Evolutionary conservation across 2,329 filamentous ascomycete genomes (phyloP), one percentile per base, ranked within the genome.

Genomic region (Sclerotiophoma versabilis): DNA sequence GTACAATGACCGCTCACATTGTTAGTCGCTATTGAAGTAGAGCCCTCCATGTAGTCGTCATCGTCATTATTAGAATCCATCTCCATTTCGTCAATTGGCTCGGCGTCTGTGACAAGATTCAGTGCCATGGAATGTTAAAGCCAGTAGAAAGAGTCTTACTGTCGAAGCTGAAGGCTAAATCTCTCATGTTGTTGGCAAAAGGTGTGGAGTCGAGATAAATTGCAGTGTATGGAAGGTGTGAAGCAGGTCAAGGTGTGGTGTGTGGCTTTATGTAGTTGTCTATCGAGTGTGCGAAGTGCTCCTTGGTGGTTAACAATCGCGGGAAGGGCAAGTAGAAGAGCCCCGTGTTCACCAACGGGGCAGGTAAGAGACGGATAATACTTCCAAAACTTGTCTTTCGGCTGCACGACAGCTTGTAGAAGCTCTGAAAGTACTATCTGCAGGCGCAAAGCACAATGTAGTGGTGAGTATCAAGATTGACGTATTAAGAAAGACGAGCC

Each of bases 91-190:
- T 56, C 33, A 3, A 53, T 37, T 10, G 45, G 49, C n/a, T 54
- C 46, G 14, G 56, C 46, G 36, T 36, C 63, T 65, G 26, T 27
- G 3, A 23, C 2, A 9, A 17, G 1, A 47, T 34, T 66, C 32
- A 64, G 50, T 33, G 9, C 12, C 1, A 10, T 17, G 9, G 4
- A 11, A n/a, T 2, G 17, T 17, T 47, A 23, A 11, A 38, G 19
- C 6, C 1, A 11, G 32, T 15, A 17, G n/a, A 6, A 8, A 30
- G 42, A 49, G 22, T 27, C 50, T 46, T 60, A 63, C 65, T 41
- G 15, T 61, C 55, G 41, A 65, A 49, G 14, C 49, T 58, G 49
- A 68, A 41, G 4, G 17, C 29, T 2, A 49, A n/a, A 19, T 63
- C 53, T 10, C 43, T 25, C 65, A 68, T 68, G 14, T 43, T 42